Base-by-base conservation (phyloP, 2,329 filamentous ascomycete species). In the Thelonectria olida region DNA sequence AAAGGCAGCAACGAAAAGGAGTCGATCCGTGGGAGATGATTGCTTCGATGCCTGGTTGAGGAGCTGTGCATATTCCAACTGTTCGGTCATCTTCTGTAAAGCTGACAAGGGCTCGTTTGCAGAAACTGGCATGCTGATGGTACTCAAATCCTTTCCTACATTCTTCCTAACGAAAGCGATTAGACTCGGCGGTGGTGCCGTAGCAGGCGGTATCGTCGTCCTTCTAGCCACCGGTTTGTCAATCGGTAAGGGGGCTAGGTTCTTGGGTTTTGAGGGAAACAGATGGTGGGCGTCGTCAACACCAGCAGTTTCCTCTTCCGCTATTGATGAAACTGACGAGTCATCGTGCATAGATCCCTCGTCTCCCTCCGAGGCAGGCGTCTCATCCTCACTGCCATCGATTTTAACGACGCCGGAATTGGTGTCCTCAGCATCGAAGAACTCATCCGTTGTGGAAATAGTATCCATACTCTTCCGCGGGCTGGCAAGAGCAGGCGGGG, bases 161-260 rank as follows among this genome's bases (percentile, higher is more conserved):
- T 99, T 99, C 78, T 98, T 99, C 68, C 96, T 89, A 28, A 98
- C 84, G 75, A 98, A 97, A 0, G 92, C 92, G 67, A 99, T 97
- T 54, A 99, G 82, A 75, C 93, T 97, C 0, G 96, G 96, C 0
- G 96, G 96, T 58, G 89, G 82, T 13, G 93, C 88, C 25, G 90
- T 93, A 7, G 94, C 88, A 2, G 91, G 83, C 3, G 89, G 85
- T 15, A 99, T 88, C 0, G 87, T 90, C 7, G 80, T 83, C 58
- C 96, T 88, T 31, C 96, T 88, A 38, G 83, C 78, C 3, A 96
- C 83, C 0, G 79, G 70, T 27, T 88, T 83, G 5, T 85, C 83
- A 25, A 97, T 81, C 1, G 96, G 95, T 15, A 98, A 81, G 4
- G 96, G 96, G 10, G 82, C 74, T 17, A 99, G 84, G 7, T 85